phyloP scores from a whole-genome alignment of 208 protist genomes.

The Tritrichomonas foetus region DNA sequence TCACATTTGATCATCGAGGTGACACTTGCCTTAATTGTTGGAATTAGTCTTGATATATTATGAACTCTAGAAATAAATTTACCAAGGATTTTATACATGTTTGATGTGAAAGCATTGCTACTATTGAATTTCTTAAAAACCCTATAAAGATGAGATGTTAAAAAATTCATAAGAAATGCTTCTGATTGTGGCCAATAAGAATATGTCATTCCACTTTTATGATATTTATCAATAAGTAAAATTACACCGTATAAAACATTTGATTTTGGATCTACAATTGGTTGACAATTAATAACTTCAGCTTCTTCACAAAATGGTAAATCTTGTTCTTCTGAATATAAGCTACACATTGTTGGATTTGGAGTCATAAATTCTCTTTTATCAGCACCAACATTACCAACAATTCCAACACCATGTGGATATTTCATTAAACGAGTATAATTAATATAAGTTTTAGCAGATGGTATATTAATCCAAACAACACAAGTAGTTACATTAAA shows the following conservation, averaged over 20 bases:
- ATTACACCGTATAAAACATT: conserved; percentile 25
- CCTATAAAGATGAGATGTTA: not conserved
- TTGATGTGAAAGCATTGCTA: not conserved
- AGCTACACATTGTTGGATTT: not conserved
- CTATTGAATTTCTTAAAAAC: not conserved
- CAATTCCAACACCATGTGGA: conserved; percentile 2
- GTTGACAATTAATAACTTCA: not conserved
- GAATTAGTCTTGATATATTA: not conserved
- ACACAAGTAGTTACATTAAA: not conserved
- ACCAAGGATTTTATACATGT: not conserved
- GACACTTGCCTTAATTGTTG: not conserved
- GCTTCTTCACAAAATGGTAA: not conserved
- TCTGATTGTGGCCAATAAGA: not conserved
- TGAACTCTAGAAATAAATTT: not conserved
- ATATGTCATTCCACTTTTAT: not conserved
- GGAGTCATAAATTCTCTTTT: not conserved
- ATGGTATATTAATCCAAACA: conserved; percentile 9
- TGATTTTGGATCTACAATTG: not conserved
- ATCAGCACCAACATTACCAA: not conserved
- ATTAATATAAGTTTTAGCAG: not conserved
- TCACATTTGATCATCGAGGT: not conserved
- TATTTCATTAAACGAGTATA: not conserved
- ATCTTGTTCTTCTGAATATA: not conserved
- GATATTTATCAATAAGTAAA: not conserved
- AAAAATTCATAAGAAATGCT: not conserved